A percentile compares a stretch with the other conserved stretches of the same genome.
These are phyloP conservation scores for Naematelia aurantialba DNA, from an alignment of 768 basidiomycete genomes.

Conservation along the genomic window DNA sequence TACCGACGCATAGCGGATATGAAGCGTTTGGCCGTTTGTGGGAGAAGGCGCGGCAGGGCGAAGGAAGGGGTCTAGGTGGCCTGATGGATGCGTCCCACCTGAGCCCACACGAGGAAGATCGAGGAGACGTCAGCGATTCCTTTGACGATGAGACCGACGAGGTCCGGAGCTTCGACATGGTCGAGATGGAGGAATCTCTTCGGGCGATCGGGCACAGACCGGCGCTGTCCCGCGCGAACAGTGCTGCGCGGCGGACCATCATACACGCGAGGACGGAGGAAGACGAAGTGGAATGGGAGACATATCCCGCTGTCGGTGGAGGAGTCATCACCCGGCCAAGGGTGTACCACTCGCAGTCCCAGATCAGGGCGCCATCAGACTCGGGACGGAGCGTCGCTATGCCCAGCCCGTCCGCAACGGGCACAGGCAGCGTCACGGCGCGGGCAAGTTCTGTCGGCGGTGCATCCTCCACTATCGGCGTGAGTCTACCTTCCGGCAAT, in stretches of 20 bases:
- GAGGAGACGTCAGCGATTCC: constrained; percentile 46
- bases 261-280: constrained; percentile 49
- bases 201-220: constrained; percentile 6
- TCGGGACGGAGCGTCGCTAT: constrained; percentile 26
- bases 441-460: constrained; percentile 44
- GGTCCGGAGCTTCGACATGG: constrained; percentile 35
- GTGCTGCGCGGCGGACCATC: constrained; percentile 8
- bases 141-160: constrained; percentile 22
- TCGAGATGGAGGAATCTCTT: constrained; percentile 38
- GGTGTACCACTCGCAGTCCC: constrained; percentile 78
- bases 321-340: constrained; percentile 81
- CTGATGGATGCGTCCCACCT: constrained; percentile 36
- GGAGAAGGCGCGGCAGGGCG: constrained; percentile 46
- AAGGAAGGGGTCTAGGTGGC: constrained; percentile 52
- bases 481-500: constrained; percentile 17
- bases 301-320: constrained; percentile 86
- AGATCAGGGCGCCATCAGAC: constrained; percentile 58
- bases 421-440: constrained; percentile 43
- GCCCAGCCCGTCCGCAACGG: constrained; percentile 46
- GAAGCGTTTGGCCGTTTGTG: constrained; percentile 70
- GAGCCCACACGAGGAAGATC: constrained; percentile 55
- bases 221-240: background rate
- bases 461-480: constrained; percentile 44
- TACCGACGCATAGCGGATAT: constrained; percentile 80
- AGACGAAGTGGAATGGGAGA: constrained; percentile 65